Evolutionary conservation across 83 land plant species (phyloP).

Genomic region (Thuja plicata): DNA sequence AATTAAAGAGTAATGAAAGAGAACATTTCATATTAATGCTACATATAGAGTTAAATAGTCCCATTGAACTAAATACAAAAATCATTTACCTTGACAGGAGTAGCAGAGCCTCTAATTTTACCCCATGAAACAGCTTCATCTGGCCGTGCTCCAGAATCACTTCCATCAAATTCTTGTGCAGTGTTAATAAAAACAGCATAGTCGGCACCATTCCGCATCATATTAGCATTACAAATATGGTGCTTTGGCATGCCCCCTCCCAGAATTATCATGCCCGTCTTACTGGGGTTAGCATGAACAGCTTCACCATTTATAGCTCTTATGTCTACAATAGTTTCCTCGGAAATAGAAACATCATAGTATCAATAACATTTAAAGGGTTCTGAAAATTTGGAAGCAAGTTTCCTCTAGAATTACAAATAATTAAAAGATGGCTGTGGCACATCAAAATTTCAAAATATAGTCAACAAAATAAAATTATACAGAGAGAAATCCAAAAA

Average conservation of each 20-base stretch:
- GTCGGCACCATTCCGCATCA: conserved; percentile 98
- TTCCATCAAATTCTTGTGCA: conserved; percentile 98
- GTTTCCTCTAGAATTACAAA: neutral
- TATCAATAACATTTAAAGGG: conserved; percentile 1
- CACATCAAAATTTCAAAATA: neutral
- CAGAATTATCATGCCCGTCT: conserved; percentile 88
- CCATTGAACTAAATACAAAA: neutral
- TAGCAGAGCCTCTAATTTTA: conserved; percentile 84
- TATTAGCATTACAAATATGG: conserved; percentile 97
- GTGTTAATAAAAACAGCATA: conserved; percentile 95
- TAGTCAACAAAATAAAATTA: neutral
- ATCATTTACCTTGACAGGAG: conserved; percentile 72
- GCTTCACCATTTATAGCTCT: conserved; percentile 93
- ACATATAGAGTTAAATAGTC: neutral
- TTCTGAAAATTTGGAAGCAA: neutral
- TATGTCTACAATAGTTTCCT: conserved; percentile 56
- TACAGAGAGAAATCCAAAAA: neutral
- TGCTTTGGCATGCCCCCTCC: conserved; percentile 98
- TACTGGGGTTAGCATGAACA: conserved; percentile 79
- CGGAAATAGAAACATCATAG: neutral
- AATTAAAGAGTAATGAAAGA: neutral
- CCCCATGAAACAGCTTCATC: conserved; percentile 99
- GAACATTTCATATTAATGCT: neutral
- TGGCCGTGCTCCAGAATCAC: conserved; percentile 97
- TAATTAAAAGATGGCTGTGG: neutral